Conservation (phyloP, 441 rosid species). For the Corymbia citriodora region DNA sequence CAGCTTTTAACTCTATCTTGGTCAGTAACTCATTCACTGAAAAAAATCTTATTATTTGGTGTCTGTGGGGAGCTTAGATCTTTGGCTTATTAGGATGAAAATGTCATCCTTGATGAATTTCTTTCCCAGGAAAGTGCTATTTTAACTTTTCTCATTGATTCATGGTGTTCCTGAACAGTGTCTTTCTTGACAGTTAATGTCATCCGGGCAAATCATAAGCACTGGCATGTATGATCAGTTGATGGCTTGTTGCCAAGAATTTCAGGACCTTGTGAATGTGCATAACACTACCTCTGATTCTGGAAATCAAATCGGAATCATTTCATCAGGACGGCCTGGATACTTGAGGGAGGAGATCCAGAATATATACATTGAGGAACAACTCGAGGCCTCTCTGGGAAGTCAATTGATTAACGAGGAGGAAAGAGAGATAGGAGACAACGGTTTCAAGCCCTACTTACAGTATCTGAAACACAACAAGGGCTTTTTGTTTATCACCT, state of each 20-base stretch:
- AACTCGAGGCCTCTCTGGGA: not conserved
- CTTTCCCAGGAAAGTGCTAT: not conserved
- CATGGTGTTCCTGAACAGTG: not conserved
- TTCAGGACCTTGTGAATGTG: constrained; percentile 6
- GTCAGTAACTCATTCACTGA: constrained; percentile 14
- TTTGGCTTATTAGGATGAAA: not conserved
- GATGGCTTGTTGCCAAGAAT: constrained; percentile 6
- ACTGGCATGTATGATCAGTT: not conserved
- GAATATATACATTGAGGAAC: not conserved
- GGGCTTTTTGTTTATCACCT: constrained; percentile 2
- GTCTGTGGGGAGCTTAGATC: not conserved
- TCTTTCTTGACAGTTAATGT: not conserved
- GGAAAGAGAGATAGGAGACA: constrained; percentile 10
- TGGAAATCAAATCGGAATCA: not conserved
- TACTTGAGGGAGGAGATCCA: not conserved
- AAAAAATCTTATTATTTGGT: not conserved
- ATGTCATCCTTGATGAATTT: not conserved
- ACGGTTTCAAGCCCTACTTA: constrained; percentile 10
- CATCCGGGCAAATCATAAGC: not conserved
- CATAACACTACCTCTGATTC: not conserved
- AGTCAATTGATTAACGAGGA: constrained; percentile 11
- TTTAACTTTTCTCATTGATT: not conserved
- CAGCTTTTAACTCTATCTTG: constrained; percentile 30
- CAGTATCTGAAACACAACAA: constrained; percentile 8
- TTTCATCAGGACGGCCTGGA: not conserved